These are phyloP conservation scores for Rhodotorula kratochvilovae DNA, from an alignment of 768 basidiomycete genomes.

Conservation along the genomic window DNA sequence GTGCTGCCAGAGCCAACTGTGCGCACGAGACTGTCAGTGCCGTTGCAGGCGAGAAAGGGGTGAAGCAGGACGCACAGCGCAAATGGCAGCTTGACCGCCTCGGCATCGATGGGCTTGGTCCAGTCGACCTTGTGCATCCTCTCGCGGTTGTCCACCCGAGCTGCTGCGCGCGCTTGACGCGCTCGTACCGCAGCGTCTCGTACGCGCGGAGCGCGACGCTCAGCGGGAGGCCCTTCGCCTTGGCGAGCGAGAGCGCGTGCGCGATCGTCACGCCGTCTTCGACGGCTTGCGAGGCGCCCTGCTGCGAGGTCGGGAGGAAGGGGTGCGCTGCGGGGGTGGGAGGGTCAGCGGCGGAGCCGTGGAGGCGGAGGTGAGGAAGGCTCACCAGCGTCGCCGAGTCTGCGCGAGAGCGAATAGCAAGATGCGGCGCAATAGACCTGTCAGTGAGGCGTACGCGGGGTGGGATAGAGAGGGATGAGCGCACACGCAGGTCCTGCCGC, in stretches of 20 bases:
- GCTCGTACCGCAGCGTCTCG: constrained; percentile 18
- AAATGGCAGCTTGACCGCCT: constrained; percentile 5
- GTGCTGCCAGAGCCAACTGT: constrained; percentile 6
- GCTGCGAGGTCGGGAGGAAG: constrained; percentile 45
- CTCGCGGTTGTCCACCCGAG: constrained; percentile 11
- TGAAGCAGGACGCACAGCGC: neutral
- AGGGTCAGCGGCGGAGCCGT: neutral
- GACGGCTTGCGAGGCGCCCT: constrained; percentile 42
- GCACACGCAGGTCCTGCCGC: constrained; percentile 4
- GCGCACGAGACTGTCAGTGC: neutral
- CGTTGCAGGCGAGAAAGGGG: neutral
- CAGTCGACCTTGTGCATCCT: neutral
- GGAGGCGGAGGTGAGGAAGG: neutral
- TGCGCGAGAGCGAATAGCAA: neutral
- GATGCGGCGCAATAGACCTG: no score
- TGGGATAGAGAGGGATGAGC: no score
- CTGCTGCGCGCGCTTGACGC: constrained; percentile 18
- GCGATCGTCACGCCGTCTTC: constrained; percentile 44
- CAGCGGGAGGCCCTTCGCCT: constrained; percentile 30
- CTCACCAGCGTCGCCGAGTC: constrained; percentile 5
- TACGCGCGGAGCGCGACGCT: constrained; percentile 8
- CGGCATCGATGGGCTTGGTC: neutral
- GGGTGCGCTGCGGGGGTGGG: constrained; percentile 35
- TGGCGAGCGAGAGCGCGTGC: constrained; percentile 38
- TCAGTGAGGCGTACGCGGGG: no score